Evolutionary conservation across 768 basidiomycete species (phyloP).

Genomic region (Filobasidium wieringae): DNA sequence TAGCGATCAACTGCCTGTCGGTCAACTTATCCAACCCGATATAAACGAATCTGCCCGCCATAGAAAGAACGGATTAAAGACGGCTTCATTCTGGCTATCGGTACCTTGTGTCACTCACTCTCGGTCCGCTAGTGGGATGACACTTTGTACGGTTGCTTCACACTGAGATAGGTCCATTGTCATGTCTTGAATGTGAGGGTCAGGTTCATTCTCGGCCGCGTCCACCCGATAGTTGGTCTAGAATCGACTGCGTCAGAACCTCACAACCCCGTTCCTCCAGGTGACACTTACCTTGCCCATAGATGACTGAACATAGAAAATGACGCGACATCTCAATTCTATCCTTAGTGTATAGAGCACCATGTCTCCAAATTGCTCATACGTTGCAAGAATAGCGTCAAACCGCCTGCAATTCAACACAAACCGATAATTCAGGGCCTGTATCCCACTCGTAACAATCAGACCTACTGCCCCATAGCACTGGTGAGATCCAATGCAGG

Average conservation of each 20-base stretch:
- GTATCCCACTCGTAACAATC: not conserved
- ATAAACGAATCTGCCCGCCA: slow-evolving; percentile 61
- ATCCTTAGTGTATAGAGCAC: slow-evolving; percentile 76
- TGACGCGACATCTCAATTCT: slow-evolving; percentile 72
- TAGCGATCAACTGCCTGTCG: slow-evolving; percentile 66
- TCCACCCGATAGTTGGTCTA: slow-evolving; percentile 77
- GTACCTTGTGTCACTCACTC: slow-evolving; percentile 48
- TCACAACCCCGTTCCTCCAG: not conserved
- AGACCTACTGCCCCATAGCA: slow-evolving; percentile 75
- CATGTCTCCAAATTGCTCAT: slow-evolving; percentile 74
- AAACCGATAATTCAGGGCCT: not conserved
- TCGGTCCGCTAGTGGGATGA: slow-evolving; percentile 55
- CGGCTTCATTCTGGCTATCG: not conserved
- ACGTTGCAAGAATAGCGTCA: slow-evolving; percentile 78
- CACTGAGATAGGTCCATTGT: slow-evolving; percentile 66
- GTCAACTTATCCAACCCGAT: slow-evolving; percentile 72
- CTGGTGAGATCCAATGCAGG: slow-evolving; percentile 45
- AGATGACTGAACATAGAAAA: slow-evolving; percentile 68
- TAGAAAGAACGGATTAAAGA: slow-evolving; percentile 5
- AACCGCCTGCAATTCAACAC: slow-evolving; percentile 55
- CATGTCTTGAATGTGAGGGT: slow-evolving; percentile 74
- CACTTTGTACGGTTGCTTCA: slow-evolving; percentile 56
- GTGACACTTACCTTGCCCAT: slow-evolving; percentile 53
- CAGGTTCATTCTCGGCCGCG: slow-evolving; percentile 78
- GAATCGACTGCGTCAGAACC: not conserved